Evolutionary conservation across 257 asterid species (phyloP), one percentile per base, ranked within the genome.

Genomic region (Nicotiana paniculata): DNA sequence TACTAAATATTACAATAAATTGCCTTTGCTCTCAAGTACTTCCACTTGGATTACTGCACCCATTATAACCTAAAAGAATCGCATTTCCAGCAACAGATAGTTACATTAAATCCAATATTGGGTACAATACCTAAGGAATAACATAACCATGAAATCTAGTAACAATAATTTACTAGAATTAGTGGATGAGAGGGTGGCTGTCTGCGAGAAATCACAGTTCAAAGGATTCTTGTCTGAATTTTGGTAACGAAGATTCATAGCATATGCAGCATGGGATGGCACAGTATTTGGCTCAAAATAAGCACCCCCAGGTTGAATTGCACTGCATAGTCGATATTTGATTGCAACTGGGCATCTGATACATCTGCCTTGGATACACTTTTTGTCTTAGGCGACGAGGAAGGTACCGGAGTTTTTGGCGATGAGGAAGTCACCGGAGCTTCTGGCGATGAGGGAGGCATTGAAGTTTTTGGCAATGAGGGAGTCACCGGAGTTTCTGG

Each of bases 301-400:
- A 85, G 91, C 87, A 17, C 94, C 93, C 11, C 94, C 92, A 0
- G 91, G 91, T 69, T 90, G 97, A 69, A 92, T 90, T 35, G 93
- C 85, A 18, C 89, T 67, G 61, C 97, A 92, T 90, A 92, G 58
- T 91, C 93, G 85, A 93, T 77, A 82, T 88, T 91, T 12, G 86
- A 76, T 66, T 91, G 96, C 85, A 90, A 77, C 57, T 87, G 84
- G 4, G 84, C 86, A 26, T 88, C 89, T 0, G 91, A 59, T 54
- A 61, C 81, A 46, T 87, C 93, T 1, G 72, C 83, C 84, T 89
- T 88, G 3, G 93, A 88, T 82, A 88, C 90, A 48, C 92, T 91
- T 93, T 93, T 91, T 1, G 53, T 79, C 54, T 86, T 83, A 37
- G 83, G 83, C 17, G 81, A 77, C 28, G 76, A 11, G 9, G 90